Evolutionary conservation across 139 green algal species (phyloP), one percentile per base, ranked within the genome.

Genomic region (Haematococcus sp.): DNA sequence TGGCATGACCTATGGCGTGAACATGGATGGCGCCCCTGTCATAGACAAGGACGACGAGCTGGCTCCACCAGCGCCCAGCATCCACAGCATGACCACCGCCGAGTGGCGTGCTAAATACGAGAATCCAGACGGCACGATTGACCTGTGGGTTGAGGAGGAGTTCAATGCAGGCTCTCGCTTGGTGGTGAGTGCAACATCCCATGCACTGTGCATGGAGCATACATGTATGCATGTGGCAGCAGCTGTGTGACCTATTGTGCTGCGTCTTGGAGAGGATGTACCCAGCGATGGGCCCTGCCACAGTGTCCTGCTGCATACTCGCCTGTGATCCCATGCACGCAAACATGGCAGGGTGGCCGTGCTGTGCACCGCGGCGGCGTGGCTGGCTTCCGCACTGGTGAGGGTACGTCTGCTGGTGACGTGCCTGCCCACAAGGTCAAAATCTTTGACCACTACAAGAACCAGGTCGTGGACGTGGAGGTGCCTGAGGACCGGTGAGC

Each of bases 91-190:
- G 80, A 90, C 80, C 0, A 98, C 91, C 16, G 87, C 81, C 0
- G 88, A 97, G 74, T 97, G 92, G 93, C 82, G 88, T 1, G 60
- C 65, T 2, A 79, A 75, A 43, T 97, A 94, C 70, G 94, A 97
- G 68, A 77, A 76, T 49, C 83, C 89, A 28, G 89, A 94, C 33
- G 94, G 93, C 13, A 82, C 63, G 7, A 93, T 97, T 3, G 90
- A 97, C 83, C 76, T 98, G 35, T 98, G 88, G 83, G 68, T 97
- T 19, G 85, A 97, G 75, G 94, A 98, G n/a, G 91, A 98, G 73
- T 98, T 96, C 84, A 98, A 97, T 68, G 82, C 92, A 31, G 94
- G 89, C 0, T 96, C 91, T 7, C 82, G 92, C 23, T 75, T 97
- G 0, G 61, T 93, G 70, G 91, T 96, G 65, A 71, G 85, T 67